Evolutionary conservation across 2,329 filamentous ascomycete species (phyloP).

Genomic region (Emmonsiellopsis sp.): DNA sequence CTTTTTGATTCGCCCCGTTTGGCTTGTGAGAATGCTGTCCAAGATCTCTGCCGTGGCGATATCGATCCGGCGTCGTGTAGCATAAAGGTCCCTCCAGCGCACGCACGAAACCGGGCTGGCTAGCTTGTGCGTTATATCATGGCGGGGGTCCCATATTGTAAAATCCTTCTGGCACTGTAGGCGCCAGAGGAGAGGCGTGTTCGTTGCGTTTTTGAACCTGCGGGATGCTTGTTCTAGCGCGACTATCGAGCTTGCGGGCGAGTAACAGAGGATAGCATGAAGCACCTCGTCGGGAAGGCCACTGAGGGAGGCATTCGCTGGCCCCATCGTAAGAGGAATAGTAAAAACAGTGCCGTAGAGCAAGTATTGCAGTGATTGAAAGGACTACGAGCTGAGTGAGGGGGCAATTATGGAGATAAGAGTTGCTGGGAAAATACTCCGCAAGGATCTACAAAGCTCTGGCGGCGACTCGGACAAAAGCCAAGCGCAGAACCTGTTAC

Average conservation of each 20-base stretch:
- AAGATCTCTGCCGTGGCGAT: slow-evolving; percentile 45
- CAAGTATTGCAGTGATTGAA: not conserved
- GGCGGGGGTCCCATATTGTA: slow-evolving; percentile 62
- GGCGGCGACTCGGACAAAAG: too few relatives aligned
- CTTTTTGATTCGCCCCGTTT: slow-evolving; percentile 58
- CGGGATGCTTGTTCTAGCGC: slow-evolving; percentile 51
- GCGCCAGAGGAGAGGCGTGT: slow-evolving; percentile 71
- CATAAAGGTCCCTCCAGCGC: slow-evolving; percentile 66
- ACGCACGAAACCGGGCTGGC: slow-evolving; percentile 44
- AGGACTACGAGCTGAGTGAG: not conserved
- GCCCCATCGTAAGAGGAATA: not conserved
- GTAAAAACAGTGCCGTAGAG: not conserved
- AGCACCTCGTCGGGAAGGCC: slow-evolving; percentile 74
- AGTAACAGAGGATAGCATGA: slow-evolving; percentile 61
- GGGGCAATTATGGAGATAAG: too few relatives aligned
- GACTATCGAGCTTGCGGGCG: slow-evolving; percentile 42
- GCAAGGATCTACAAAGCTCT: too few relatives aligned
- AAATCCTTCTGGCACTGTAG: slow-evolving; percentile 61
- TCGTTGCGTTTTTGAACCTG: slow-evolving; percentile 55
- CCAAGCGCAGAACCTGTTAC: too few relatives aligned
- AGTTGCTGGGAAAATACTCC: too few relatives aligned
- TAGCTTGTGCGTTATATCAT: slow-evolving; percentile 52
- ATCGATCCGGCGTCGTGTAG: slow-evolving; percentile 47
- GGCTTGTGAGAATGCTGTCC: slow-evolving; percentile 59
- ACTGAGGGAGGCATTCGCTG: slow-evolving; percentile 4